phyloP scores from a whole-genome alignment of 352 stramenopile species.

The Blastocystis sp. region DNA sequence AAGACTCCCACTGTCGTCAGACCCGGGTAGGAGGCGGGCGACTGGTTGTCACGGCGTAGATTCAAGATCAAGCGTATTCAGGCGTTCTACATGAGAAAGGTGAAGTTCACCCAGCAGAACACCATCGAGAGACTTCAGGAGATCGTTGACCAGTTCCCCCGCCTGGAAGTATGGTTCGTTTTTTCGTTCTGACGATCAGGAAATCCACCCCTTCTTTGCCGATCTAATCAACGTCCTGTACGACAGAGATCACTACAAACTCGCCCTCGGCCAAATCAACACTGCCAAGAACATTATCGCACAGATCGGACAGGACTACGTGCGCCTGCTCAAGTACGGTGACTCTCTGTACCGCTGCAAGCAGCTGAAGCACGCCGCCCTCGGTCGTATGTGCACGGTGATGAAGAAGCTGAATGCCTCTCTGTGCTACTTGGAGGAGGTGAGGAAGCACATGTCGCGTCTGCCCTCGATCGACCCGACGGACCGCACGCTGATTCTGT shows the following conservation, averaged over 20 bases:
- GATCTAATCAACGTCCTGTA: slow-evolving; percentile 99
- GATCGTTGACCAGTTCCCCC: slow-evolving; percentile 97
- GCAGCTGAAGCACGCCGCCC: slow-evolving; percentile 95
- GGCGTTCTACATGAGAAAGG: slow-evolving; percentile 96
- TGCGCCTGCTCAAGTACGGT: slow-evolving; percentile 98
- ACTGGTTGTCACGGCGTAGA: slow-evolving; percentile 71
- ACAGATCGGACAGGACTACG: slow-evolving; percentile 94
- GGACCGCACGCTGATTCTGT: slow-evolving; percentile 94
- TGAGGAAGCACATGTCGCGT: slow-evolving; percentile 95
- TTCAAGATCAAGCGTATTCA: slow-evolving; percentile 92
- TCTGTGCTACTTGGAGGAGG: slow-evolving; percentile 92
- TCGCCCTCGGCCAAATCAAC: slow-evolving; percentile 97
- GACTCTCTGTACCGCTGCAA: slow-evolving; percentile 99
- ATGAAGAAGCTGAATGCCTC: slow-evolving; percentile 97
- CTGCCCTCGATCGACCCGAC: slow-evolving; percentile 97
- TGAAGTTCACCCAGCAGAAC: slow-evolving; percentile 99
- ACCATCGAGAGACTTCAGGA: slow-evolving; percentile 92
- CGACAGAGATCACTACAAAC: slow-evolving; percentile 99
- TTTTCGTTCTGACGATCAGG: slow-evolving; percentile 70
- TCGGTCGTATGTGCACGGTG: slow-evolving; percentile 97
- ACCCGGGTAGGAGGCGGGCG: slow-evolving; percentile 80
- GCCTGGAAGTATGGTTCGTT: slow-evolving; percentile 82
- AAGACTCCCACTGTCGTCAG: slow-evolving; percentile 98
- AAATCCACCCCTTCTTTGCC: slow-evolving; percentile 96
- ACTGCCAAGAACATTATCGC: slow-evolving; percentile 93